Percentiles rank a stretch among this genome's conserved stretches.
These are phyloP conservation scores for Termitomyces sp. DNA, from an alignment of 768 basidiomycete species.

Conservation along the genomic window DNA sequence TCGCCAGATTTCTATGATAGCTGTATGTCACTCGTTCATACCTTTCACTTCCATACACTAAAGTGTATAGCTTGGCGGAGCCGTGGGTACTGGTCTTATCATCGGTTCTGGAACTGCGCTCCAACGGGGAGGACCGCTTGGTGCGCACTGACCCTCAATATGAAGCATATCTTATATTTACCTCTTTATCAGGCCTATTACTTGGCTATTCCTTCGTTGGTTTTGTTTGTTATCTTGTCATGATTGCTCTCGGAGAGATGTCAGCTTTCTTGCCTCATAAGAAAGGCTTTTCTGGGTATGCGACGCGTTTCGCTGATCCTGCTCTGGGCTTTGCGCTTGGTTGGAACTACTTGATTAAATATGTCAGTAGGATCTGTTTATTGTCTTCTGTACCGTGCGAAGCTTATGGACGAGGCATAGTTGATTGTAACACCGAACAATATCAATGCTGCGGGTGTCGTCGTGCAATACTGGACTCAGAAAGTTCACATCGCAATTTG, in stretches of 20 bases:
- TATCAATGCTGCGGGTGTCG: constrained; percentile 58
- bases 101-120: constrained; percentile 61
- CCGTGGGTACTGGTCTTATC: constrained; percentile 54
- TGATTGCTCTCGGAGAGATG: constrained; percentile 53
- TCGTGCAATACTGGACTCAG: constrained; percentile 46
- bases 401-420: constrained; percentile 22
- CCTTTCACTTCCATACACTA: not conserved
- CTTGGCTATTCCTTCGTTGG: constrained; percentile 49
- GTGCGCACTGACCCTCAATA: constrained; percentile 19
- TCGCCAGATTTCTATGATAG: constrained; percentile 56
- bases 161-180: constrained; percentile 1
- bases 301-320: constrained; percentile 64
- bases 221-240: constrained; percentile 56
- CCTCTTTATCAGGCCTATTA: constrained; percentile 19
- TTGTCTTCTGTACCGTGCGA: not conserved
- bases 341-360: constrained; percentile 62
- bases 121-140: constrained; percentile 51
- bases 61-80: constrained; percentile 37
- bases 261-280: constrained; percentile 55
- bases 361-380: constrained; percentile 28
- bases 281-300: constrained; percentile 58
- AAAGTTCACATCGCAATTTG: constrained; percentile 47
- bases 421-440: constrained; percentile 66
- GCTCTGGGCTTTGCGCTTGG: constrained; percentile 67
- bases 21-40: constrained; percentile 25